Evolutionary conservation across 768 basidiomycete genomes (phyloP).

Genomic region (Rhodotorula sphaerocarpa): DNA sequence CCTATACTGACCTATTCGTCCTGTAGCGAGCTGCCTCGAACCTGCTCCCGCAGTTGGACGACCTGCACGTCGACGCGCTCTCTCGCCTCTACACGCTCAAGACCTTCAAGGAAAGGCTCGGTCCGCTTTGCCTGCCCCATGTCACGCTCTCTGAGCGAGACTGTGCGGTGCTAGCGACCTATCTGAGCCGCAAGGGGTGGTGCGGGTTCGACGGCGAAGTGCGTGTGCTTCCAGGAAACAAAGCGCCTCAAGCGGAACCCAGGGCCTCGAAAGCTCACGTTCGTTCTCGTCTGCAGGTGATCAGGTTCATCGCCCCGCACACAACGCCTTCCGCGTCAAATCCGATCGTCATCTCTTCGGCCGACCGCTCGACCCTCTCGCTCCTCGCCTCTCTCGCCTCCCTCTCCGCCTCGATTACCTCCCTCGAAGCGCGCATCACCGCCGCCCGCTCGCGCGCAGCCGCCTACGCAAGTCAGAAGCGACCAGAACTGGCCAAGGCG

Average conservation of each 20-base stretch:
- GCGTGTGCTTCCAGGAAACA: too few species aligned
- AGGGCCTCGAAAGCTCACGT: too few species aligned
- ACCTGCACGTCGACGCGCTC: slow-evolving; percentile 22
- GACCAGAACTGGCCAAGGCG: slow-evolving; percentile 18
- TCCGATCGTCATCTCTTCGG: slow-evolving; percentile 7
- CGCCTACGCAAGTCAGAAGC: slow-evolving; percentile 2
- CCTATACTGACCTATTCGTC: neutral
- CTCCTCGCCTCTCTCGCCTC: slow-evolving; percentile 20
- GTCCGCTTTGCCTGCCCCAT: slow-evolving; percentile 3
- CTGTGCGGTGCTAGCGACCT: slow-evolving; percentile 15
- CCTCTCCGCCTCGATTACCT: slow-evolving; percentile 18
- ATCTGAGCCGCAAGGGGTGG: slow-evolving; percentile 11
- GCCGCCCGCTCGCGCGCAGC: neutral
- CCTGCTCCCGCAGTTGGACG: slow-evolving; percentile 4
- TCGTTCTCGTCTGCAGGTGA: slow-evolving; percentile 13
- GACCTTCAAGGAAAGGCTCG: slow-evolving; percentile 15
- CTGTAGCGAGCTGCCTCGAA: slow-evolving; percentile 10
- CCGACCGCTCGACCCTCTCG: slow-evolving; percentile 25
- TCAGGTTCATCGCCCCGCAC: slow-evolving; percentile 27
- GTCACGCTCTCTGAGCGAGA: slow-evolving; percentile 18
- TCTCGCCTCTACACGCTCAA: slow-evolving; percentile 29
- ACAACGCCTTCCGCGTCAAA: neutral
- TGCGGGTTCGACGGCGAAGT: slow-evolving; percentile 27
- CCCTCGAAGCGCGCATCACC: slow-evolving; percentile 23
- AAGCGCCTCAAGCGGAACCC: too few species aligned